Base-by-base conservation (phyloP, 192 early-diverging fungal genomes). In the Gaertneriomyces semiglobifer region DNA sequence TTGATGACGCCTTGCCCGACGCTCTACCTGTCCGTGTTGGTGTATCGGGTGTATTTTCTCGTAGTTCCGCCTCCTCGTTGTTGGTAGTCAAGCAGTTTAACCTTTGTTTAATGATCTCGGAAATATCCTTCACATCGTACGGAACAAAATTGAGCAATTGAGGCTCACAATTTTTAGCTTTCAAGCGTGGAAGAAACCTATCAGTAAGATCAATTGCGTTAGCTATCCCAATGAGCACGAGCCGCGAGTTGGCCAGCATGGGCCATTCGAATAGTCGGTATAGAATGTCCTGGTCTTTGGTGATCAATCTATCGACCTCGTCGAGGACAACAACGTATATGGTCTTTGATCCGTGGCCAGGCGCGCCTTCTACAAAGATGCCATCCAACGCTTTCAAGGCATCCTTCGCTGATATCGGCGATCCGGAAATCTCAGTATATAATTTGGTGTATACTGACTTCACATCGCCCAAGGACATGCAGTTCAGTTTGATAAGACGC, bases 161-260 rank as follows among this genome's bases (percentile, higher is more conserved):
- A 1, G 96, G 94, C 53, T 85, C 79, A 85, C 92, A 91, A 65
- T 88, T 87, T 60, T 88, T 87, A 25, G 88, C 88, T 64, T 86
- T 83, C 45, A 97, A 78, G 45, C 93, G 81, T n/a, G 94, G 93
- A 61, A 96, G 73, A 46, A 94, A 86, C 16, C 92, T 81, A 62
- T 92, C 88, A 7, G 93, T 92, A 66, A 98, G 77, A 73, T 98
- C 90, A 10, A 98, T 74, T 0, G 95, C 91, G 73, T 98, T 98
- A 38, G 94, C 92, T 56, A 98, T 97, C 12, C 94, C 94, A 44
- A 98, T 84, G 43, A 98, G 71, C 0, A 86, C 84, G 44, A 98
- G 66, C 0, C 80, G 76, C 57, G 92, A 90, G 6, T 72, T 58
- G 4, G 84, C 77, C 19, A 79, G 71, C 6, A 74, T 78, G 2